Conservation (phyloP, 1,284 basidiomycete species). For the Ganoderma lingzhi region DNA sequence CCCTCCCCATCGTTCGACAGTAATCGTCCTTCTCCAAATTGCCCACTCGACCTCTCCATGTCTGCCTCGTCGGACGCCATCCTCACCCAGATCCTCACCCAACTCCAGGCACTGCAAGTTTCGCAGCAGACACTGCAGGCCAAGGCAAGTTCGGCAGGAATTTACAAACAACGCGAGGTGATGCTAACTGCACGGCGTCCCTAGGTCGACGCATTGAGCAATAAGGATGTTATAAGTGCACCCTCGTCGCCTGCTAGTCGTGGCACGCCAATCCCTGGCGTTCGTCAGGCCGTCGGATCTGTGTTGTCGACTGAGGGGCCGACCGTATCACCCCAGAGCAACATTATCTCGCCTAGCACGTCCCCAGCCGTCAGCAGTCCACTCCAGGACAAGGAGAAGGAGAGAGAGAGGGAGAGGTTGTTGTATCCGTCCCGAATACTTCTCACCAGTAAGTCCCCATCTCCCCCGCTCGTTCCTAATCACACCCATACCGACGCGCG, state of each 20-base stretch:
- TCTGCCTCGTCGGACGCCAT: slow-evolving; percentile 60
- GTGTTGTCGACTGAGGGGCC: slow-evolving; percentile 33
- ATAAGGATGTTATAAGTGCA: slow-evolving; percentile 34
- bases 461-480: slow-evolving; percentile 14
- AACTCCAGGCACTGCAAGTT: slow-evolving; percentile 73
- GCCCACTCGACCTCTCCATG: slow-evolving; percentile 43
- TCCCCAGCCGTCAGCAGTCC: slow-evolving; percentile 38
- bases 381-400: slow-evolving; percentile 48
- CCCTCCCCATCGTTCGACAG: slow-evolving; percentile 24
- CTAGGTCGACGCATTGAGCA: slow-evolving; percentile 49
- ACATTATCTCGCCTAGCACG: slow-evolving; percentile 30
- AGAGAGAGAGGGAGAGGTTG: slow-evolving; percentile 76
- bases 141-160: slow-evolving; percentile 57
- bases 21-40: not conserved
- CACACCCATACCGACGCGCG: not conserved
- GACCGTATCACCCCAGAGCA: slow-evolving; percentile 35
- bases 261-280: slow-evolving; percentile 37
- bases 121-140: slow-evolving; percentile 79
- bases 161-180: not conserved
- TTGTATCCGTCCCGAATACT: slow-evolving; percentile 83
- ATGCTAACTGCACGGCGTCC: not conserved
- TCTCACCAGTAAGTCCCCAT: slow-evolving; percentile 74
- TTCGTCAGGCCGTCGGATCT: slow-evolving; percentile 31
- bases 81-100: slow-evolving; percentile 75
- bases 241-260: slow-evolving; percentile 36